Percentiles rank a stretch among this genome's conserved stretches.
Conservation (phyloP, 805 yeast species). For the Nakazawaea ishiwadae region DNA sequence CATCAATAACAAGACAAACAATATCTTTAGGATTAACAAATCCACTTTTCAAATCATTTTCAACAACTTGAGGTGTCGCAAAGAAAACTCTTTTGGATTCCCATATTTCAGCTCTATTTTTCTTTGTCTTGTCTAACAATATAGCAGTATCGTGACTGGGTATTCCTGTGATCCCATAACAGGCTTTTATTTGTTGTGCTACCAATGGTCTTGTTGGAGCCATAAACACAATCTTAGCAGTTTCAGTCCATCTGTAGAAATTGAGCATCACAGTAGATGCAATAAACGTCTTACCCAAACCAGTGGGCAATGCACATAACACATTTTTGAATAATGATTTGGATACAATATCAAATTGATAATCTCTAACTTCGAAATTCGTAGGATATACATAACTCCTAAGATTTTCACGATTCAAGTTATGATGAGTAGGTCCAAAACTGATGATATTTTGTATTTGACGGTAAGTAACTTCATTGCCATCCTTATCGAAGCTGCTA, state of each 20-base stretch:
- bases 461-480: conserved; percentile 19
- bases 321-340: conserved; percentile 69
- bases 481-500: conserved; percentile 10
- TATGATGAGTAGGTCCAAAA: conserved; percentile 44
- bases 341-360: conserved; percentile 77
- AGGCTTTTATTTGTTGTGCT: conserved; percentile 93
- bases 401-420: conserved; percentile 34
- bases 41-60: conserved; percentile 79
- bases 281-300: conserved; percentile 94
- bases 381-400: conserved; percentile 73
- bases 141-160: conserved; percentile 76
- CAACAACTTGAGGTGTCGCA: conserved; percentile 95
- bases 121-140: conserved; percentile 46
- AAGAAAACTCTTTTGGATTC: conserved; percentile 71
- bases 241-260: conserved; percentile 78
- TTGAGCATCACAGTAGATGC: conserved; percentile 93
- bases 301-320: conserved; percentile 93
- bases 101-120: conserved; percentile 78
- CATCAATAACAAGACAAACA: conserved; percentile 81
- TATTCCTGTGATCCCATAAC: conserved; percentile 81
- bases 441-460: conserved; percentile 21
- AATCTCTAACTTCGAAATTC: conserved; percentile 78
- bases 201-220: conserved; percentile 97
- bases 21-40: conserved; percentile 70
- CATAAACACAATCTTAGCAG: conserved; percentile 81